Evolutionary conservation across 352 stramenopile species (phyloP).

Genomic region (Phytophthora quininea): DNA sequence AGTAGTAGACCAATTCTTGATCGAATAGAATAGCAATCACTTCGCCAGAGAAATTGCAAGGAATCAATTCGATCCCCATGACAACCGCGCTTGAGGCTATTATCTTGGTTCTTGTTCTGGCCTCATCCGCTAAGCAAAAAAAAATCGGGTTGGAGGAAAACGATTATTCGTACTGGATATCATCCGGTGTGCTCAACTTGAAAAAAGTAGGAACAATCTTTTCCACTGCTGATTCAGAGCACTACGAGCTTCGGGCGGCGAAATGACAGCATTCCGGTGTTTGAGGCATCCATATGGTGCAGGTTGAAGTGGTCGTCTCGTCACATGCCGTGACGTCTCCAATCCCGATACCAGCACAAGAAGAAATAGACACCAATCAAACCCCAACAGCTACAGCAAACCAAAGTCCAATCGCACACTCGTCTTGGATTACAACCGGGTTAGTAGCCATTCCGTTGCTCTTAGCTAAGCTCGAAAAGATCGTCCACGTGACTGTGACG

Average conservation of each 20-base stretch:
- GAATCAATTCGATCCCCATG: no score
- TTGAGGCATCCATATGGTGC: neutral
- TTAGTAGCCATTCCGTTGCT: neutral
- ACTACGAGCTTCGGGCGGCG: neutral
- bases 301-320: slow-evolving; percentile 1
- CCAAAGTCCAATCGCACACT: neutral
- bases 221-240: neutral
- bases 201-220: neutral
- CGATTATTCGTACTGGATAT: neutral
- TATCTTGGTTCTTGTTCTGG: no score
- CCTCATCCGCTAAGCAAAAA: no score
- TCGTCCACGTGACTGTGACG: no score
- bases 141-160: no score
- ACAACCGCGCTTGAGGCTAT: no score
- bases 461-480: neutral
- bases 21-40: no score
- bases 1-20: no score
- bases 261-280: neutral
- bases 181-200: neutral
- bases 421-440: neutral
- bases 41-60: no score
- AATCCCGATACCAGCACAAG: neutral
- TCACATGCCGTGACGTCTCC: neutral
- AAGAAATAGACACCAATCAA: neutral
- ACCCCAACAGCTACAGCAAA: neutral